Evolutionary conservation across 2,329 filamentous ascomycete species (phyloP).

Genomic region (Zelopaecilomyces penicillatus): DNA sequence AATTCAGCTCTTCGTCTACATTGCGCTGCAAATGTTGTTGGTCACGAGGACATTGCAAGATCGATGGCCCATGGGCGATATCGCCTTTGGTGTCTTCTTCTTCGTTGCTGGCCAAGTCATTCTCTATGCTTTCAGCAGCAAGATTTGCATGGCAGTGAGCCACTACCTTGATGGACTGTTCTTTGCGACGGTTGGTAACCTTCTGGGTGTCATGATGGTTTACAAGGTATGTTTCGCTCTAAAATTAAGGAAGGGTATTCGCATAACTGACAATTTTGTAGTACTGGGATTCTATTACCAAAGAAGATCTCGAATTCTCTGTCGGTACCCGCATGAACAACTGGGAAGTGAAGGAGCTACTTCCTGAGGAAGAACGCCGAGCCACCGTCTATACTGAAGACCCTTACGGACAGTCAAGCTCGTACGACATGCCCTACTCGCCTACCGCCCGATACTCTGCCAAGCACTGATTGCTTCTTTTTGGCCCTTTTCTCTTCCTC

Average conservation of each 20-base stretch:
- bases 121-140: constrained; percentile 79
- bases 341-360: constrained; percentile 93
- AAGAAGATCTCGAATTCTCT: constrained; percentile 95
- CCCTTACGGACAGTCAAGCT: constrained; percentile 48
- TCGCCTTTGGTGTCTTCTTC: constrained; percentile 82
- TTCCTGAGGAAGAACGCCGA: constrained; percentile 72
- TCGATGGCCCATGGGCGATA: constrained; percentile 89
- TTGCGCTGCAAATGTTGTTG: constrained; percentile 79
- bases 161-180: constrained; percentile 95
- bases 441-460: constrained; percentile 34
- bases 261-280: constrained; percentile 28
- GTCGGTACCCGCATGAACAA: constrained; percentile 93
- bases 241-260: neutral
- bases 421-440: constrained; percentile 45
- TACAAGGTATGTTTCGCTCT: constrained; percentile 65
- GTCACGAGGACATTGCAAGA: constrained; percentile 87
- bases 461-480: constrained; percentile 31
- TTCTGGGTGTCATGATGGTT: constrained; percentile 97
- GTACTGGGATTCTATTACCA: constrained; percentile 99
- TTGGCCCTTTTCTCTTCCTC: too few species aligned
- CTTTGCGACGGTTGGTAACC: constrained; percentile 87
- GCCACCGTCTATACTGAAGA: constrained; percentile 65
- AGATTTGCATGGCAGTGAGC: constrained; percentile 73
- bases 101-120: constrained; percentile 89
- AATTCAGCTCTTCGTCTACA: constrained; percentile 76